These are phyloP conservation scores for Neoascochyta sp. DNA, from an alignment of 2,329 filamentous ascomycete genomes.

Conservation along the genomic window DNA sequence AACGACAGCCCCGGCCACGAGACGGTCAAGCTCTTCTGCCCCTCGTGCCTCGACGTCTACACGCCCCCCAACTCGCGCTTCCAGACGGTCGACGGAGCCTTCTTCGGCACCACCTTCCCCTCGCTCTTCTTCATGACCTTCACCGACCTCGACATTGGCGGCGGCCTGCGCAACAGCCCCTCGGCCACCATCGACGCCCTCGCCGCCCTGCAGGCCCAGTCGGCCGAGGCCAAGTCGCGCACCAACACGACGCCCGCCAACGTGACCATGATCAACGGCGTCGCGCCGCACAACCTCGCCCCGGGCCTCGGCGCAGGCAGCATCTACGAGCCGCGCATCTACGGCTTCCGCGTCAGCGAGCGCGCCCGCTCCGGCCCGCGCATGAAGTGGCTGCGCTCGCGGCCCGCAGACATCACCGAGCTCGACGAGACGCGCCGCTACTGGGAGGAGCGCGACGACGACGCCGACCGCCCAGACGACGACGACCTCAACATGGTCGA, in stretches of 20 bases:
- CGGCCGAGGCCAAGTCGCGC: conserved; percentile 29
- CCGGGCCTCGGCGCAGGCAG: conserved; percentile 77
- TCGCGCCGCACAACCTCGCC: conserved; percentile 80
- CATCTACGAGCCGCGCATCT: conserved; percentile 94
- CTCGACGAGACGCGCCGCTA: conserved; percentile 66
- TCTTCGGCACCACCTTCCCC: conserved; percentile 96
- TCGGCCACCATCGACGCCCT: conserved; percentile 34
- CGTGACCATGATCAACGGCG: conserved; percentile 67
- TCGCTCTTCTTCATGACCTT: conserved; percentile 98
- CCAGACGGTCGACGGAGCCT: conserved; percentile 94
- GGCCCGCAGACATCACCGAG: conserved; percentile 74
- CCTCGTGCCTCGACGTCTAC: conserved; percentile 93
- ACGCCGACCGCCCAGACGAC: conserved; percentile 36
- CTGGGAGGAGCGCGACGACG: conserved; percentile 45
- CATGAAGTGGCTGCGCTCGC: conserved; percentile 93
- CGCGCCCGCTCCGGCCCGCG: conserved; percentile 82
- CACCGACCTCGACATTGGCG: conserved; percentile 83
- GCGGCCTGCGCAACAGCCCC: conserved; percentile 60
- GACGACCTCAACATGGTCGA: conserved; percentile 41
- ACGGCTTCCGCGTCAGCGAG: conserved; percentile 93
- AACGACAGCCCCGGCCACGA: conserved; percentile 95
- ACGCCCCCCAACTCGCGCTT: conserved; percentile 96
- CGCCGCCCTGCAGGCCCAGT: conserved; percentile 36
- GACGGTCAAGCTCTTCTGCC: conserved; percentile 97
- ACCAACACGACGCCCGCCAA: conserved; percentile 35